Conservation (phyloP, 176 grass and related monocot species). For the Canna indica region DNA sequence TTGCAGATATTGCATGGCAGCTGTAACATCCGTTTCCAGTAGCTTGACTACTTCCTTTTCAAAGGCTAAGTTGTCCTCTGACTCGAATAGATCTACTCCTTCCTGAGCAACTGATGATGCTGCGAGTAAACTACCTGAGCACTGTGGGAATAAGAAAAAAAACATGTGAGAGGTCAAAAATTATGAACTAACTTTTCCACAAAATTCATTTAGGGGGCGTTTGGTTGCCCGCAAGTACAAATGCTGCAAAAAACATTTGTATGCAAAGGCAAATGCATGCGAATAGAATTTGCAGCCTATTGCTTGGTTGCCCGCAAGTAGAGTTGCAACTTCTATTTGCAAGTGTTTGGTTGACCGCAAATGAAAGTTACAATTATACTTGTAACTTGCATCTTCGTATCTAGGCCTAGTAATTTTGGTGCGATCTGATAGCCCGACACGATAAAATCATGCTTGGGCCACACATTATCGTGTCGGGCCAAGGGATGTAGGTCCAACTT, state of each 20-base stretch:
- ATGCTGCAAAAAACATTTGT: neutral
- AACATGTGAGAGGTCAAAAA: neutral
- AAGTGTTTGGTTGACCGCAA: too few species aligned
- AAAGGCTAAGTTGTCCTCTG: constrained; percentile 16
- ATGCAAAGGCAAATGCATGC: too few species aligned
- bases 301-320: too few species aligned
- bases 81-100: constrained; percentile 8
- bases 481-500: too few species aligned
- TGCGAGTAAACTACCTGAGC: constrained; percentile 5
- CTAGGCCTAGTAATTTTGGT: too few species aligned
- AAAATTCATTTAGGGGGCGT: neutral
- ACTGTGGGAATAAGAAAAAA: neutral
- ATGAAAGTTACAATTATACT: too few species aligned
- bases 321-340: too few species aligned
- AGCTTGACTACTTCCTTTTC: constrained; percentile 27
- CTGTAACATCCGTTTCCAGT: constrained; percentile 17
- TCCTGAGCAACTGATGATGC: neutral
- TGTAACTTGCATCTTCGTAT: too few species aligned
- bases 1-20: constrained; percentile 25
- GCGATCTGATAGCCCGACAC: too few species aligned
- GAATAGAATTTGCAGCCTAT: too few species aligned
- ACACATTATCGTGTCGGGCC: too few species aligned
- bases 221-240: neutral
- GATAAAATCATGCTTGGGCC: too few species aligned
- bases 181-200: neutral